A percentile compares a stretch with the other conserved stretches of the same genome.
These are phyloP conservation scores for Hippophae tibetana DNA, from an alignment of 306 rosid genomes.

Conservation along the genomic window DNA sequence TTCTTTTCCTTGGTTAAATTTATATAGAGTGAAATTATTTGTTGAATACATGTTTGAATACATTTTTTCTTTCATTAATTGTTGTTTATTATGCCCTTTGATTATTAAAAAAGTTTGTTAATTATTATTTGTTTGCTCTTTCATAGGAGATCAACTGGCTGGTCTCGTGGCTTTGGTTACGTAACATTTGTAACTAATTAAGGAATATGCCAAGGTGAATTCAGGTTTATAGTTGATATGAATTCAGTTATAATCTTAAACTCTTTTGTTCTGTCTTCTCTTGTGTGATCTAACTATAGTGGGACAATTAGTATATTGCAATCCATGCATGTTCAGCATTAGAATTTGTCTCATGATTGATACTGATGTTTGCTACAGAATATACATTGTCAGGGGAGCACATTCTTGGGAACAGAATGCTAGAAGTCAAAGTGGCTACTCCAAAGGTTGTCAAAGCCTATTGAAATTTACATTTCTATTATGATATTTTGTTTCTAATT, in stretches of 20 bases:
- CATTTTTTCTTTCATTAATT: neutral
- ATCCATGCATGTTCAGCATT: neutral
- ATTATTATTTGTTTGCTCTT: neutral
- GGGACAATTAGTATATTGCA: neutral
- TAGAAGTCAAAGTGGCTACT: slow-evolving; percentile 97
- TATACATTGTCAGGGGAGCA: slow-evolving; percentile 63
- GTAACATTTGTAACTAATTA: slow-evolving; percentile 63
- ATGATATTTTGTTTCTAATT: neutral
- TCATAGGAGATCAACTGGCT: slow-evolving; percentile 80
- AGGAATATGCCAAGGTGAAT: slow-evolving; percentile 84
- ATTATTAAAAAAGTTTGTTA: no score
- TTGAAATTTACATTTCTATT: neutral
- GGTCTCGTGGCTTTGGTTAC: slow-evolving; percentile 97
- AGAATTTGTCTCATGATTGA: slow-evolving; percentile 5
- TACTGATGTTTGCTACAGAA: slow-evolving; percentile 34
- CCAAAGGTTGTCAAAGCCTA: slow-evolving; percentile 56
- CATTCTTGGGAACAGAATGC: slow-evolving; percentile 75
- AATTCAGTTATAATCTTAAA: neutral
- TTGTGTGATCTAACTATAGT: neutral
- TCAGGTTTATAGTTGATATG: neutral
- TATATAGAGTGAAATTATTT: slow-evolving; percentile 3
- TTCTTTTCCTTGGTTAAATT: neutral
- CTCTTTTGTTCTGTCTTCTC: neutral
- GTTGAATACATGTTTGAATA: slow-evolving; percentile 43
- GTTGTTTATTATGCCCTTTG: neutral